phyloP scores from a whole-genome alignment of 2,329 filamentous ascomycete species.

The Pleurostoma richardsiae region DNA sequence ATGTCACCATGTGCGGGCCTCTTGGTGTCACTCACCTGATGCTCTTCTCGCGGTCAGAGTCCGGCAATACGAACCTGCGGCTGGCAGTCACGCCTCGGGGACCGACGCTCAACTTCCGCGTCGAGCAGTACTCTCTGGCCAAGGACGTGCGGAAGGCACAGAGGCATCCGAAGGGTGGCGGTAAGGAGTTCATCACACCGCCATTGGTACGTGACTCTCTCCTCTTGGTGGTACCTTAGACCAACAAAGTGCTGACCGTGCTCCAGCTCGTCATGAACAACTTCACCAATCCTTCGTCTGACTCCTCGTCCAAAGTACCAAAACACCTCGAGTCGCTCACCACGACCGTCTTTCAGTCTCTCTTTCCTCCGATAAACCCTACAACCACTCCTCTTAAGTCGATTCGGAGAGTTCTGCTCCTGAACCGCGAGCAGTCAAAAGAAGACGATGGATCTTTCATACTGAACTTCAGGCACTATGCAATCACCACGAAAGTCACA shows the following conservation, averaged over 20 bases:
- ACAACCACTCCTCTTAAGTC: conserved; percentile 83
- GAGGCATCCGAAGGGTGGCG: conserved; percentile 75
- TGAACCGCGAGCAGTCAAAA: conserved; percentile 69
- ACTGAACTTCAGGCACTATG: conserved; percentile 87
- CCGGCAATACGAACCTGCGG: conserved; percentile 88
- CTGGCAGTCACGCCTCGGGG: conserved; percentile 84
- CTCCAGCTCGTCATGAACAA: conserved; percentile 92
- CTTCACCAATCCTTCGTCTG: conserved; percentile 64
- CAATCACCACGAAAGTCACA: conserved; percentile 83
- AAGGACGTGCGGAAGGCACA: conserved; percentile 84
- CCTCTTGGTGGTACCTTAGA: no score
- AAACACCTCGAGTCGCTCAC: conserved; percentile 91
- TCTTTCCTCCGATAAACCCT: conserved; percentile 94
- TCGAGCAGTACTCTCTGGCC: conserved; percentile 90
- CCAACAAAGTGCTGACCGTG: conserved; percentile 15
- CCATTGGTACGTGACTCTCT: conserved; percentile 57
- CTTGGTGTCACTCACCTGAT: conserved; percentile 89
- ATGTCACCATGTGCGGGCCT: conserved; percentile 91
- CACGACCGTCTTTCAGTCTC: conserved; percentile 90
- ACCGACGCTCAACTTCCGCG: conserved; percentile 88
- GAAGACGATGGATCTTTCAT: conserved; percentile 64
- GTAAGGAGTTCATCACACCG: conserved; percentile 79
- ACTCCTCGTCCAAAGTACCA: conserved; percentile 66
- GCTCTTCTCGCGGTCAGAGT: conserved; percentile 84
- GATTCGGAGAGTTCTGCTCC: conserved; percentile 84